phyloP scores from a whole-genome alignment of 371 early-diverging fungal species.

The Funneliformis caledonium region DNA sequence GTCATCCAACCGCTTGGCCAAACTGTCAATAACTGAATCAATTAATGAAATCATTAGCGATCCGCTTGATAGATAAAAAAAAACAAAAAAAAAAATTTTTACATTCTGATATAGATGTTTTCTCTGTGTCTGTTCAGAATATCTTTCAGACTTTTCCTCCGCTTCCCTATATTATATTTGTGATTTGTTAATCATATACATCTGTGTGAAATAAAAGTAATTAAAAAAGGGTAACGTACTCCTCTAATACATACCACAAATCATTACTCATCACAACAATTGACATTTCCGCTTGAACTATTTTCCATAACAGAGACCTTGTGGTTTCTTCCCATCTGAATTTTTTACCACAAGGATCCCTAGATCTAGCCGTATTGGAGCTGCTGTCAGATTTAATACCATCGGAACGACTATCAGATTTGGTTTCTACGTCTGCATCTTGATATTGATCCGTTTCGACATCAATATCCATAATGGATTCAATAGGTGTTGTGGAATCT shows the following conservation, averaged over 20 bases:
- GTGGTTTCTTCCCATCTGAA: slow-evolving; percentile 31
- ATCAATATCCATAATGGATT: slow-evolving; percentile 23
- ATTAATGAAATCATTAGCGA: background rate
- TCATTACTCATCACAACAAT: slow-evolving; percentile 31
- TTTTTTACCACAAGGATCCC: background rate
- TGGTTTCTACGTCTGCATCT: slow-evolving; percentile 1
- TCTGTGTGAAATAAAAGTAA: background rate
- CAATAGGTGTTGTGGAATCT: background rate
- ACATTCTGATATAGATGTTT: slow-evolving; percentile 35
- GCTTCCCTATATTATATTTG: slow-evolving; percentile 25
- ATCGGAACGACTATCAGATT: slow-evolving; percentile 1
- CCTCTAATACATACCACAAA: slow-evolving; percentile 10
- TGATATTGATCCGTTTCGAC: background rate
- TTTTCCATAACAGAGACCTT: slow-evolving; percentile 15
- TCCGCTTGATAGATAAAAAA: background rate
- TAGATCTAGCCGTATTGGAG: background rate
- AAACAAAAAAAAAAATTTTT: background rate
- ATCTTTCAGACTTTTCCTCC: slow-evolving; percentile 36
- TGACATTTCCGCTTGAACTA: slow-evolving; percentile 37
- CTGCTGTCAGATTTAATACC: background rate
- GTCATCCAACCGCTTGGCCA: slow-evolving; percentile 40
- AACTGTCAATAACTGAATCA: background rate
- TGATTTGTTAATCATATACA: background rate
- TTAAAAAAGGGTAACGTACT: background rate
- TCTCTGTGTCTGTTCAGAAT: slow-evolving; percentile 35